Base-by-base conservation (phyloP, 2,329 filamentous ascomycete genomes). In the Phoma sp. region DNA sequence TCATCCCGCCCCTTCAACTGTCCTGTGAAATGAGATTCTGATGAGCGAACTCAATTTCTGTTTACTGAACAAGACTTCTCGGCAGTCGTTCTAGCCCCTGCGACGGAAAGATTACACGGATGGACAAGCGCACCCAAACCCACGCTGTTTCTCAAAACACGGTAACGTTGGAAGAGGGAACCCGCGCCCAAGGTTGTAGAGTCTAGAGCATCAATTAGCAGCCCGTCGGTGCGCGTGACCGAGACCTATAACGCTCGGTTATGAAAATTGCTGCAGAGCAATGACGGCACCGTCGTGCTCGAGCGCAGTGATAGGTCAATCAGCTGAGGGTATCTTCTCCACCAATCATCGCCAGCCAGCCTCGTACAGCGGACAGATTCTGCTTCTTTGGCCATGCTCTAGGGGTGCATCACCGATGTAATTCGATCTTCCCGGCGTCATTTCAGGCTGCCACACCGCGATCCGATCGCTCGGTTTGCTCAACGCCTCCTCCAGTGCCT, bases 391-490 rank as follows among this genome's bases (percentile, higher is more conserved):
- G 30, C 45, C 30, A 46, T 42, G 18, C 18, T 23, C 42, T 24
- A 27, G 33, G 27, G 22, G 45, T 40, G 35, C 44, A 29, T 47
- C 7, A 23, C 44, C 23, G 22, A 18, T 32, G 46, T 36, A 4
- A 9, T 40, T 41, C 41, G 29, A 49, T 49, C 22, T 30, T 24
- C 51, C 40, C 45, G 9, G 36, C 46, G 7, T 35, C 29, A 38
- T 40, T 36, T 18, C 29, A 54, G 29, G 43, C 45, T 45, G 45
- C 40, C 52, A 49, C 52, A 49, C 23, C 39, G 45, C 25, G 14
- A 36, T 35, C 25, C 41, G 36, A 33, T 45, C 46, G 40, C 30
- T 40, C 24, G 40, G 32, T 37, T 41, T 55, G 30, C 36, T 18
- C 36, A 23, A 45, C 30, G 30, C 25, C 40, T 37, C 36, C 24